A percentile compares a stretch with the other conserved stretches of the same genome.
Conservation (phyloP, 1,139 yeast genomes). For the Debaryomyces psychrophilus region DNA sequence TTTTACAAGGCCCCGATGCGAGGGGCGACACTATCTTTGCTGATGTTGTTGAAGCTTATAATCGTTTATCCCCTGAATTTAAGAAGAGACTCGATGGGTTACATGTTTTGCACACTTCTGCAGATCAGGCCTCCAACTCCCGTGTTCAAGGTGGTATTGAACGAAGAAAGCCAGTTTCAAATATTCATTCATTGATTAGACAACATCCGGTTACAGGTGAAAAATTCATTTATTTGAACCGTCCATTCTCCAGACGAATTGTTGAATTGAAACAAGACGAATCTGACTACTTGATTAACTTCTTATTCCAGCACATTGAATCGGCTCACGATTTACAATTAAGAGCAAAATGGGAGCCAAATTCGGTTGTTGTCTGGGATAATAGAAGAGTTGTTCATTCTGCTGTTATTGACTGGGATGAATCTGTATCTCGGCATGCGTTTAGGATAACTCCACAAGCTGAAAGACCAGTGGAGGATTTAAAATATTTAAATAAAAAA, state of each 20-base stretch:
- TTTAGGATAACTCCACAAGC: constrained; percentile 71
- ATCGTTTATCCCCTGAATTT: constrained; percentile 40
- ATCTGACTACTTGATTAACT: constrained; percentile 34
- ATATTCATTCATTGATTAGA: constrained; percentile 45
- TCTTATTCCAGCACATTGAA: constrained; percentile 36
- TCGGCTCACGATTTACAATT: constrained; percentile 50
- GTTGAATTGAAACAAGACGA: constrained; percentile 42
- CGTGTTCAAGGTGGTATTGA: constrained; percentile 37
- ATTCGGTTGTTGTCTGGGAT: constrained; percentile 62
- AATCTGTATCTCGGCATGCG: constrained; percentile 55
- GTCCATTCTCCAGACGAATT: constrained; percentile 40
- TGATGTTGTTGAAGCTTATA: constrained; percentile 43
- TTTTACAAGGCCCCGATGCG: constrained; percentile 37
- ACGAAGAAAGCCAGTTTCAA: constrained; percentile 54
- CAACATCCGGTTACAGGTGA: constrained; percentile 50
- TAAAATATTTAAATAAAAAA: constrained; percentile 37
- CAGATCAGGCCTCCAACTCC: constrained; percentile 38
- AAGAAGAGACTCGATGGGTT: constrained; percentile 42
- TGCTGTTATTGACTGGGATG: constrained; percentile 57
- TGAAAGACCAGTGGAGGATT: constrained; percentile 44
- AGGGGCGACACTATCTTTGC: constrained; percentile 45
- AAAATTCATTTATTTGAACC: constrained; percentile 42
- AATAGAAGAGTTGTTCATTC: constrained; percentile 55
- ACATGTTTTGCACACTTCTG: constrained; percentile 39
- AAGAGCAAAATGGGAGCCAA: constrained; percentile 56